Base-by-base conservation (phyloP, 2,329 filamentous ascomycete genomes). In the Diaporthe vexans region DNA sequence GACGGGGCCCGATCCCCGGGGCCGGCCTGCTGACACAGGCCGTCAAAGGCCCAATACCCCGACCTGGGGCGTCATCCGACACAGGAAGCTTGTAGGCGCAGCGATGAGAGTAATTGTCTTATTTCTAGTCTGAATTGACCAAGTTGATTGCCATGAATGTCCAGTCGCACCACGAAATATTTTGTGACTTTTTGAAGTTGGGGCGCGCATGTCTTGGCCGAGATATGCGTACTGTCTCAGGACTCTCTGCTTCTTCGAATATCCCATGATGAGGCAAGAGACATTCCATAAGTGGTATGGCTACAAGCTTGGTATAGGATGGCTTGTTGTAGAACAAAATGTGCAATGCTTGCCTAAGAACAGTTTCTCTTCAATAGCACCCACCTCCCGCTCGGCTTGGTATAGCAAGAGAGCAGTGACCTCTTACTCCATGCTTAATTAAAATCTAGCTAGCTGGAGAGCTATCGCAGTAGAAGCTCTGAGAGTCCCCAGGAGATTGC, bases 71-170 rank as follows among this genome's bases (percentile, higher is more conserved):
- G 21, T 33, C 24, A 48, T 29, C 26, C 35, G 40, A 51, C 26
- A 51, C 8, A n/a, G 15, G 7, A 63, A 33, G 17, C 9, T 21
- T 63, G 59, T 19, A 33, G 13, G 19, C 17, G 17, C 26, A 29
- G 9, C 11, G 11, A 26, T 6, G 24, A 19, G 5, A 26, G 8
- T 1, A 3, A 1, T 10, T 4, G 0, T 2, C 2, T 40, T 40
- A 15, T 7, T 40, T 59, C 6, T 1, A 24, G 24, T 17, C 35
- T 19, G 3, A 15, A 3, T 10, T 3, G 0, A 26, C 9, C 3
- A 17, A 4, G 24, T 26, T 6, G 2, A 43, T 43, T 2, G 15
- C 13, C 7, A 19, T 61, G n/a, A 3, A 19, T 19, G 4, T 43
- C 37, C 15, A 9, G 3, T 26, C 26, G 1, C 11, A 37, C 24